Evolutionary conservation across 768 basidiomycete genomes (phyloP), one percentile per base, ranked within the genome.

Genomic region (Amanita rimosa): DNA sequence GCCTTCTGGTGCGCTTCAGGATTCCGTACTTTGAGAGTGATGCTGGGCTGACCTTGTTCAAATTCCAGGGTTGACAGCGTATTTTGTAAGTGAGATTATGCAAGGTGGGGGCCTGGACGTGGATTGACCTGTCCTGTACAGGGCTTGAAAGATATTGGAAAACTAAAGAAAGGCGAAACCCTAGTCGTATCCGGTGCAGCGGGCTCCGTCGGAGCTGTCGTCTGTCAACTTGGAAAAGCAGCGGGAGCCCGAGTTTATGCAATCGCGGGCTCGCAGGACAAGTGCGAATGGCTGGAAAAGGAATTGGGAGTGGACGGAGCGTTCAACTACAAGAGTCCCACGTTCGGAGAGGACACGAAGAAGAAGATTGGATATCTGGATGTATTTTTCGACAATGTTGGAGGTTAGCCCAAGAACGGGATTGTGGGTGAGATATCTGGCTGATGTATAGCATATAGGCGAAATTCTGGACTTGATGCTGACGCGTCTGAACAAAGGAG

Each of bases 121-220:
- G 36, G 44, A 39, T 44, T 44, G 42, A 41, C 21, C 2, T 39
- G 16, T 27, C 13, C 27, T 33, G 34, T 41, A 16, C 46, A 91
- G 91, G 93, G 94, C 7, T 70, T 97, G 24, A 71, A 79, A 61
- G 86, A 90, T 43, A 71, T 95, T 40, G 90, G 83, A 13, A 64
- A 86, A 52, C 63, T 94, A 57, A 86, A 94, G 61, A 63, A 81
- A 0, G 91, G 92, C 10, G 92, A 97, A 52, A 87, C 77, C 0
- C 76, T 95, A 43, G 74, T 97, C 19, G 84, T 78, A 10, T 89
- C 89, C 0, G 94, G 91, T 16, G 94, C 94, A 2, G 94, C 95
- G 7, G 94, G 93, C 8, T 82, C 92, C 1, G 87, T 89, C 8
- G 90, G 92, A n/a, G 76, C 81, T 8, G 62, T 89, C 49, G 86